Base-by-base conservation (phyloP, 2,329 filamentous ascomycete genomes). In the Phyllachora maydis region DNA sequence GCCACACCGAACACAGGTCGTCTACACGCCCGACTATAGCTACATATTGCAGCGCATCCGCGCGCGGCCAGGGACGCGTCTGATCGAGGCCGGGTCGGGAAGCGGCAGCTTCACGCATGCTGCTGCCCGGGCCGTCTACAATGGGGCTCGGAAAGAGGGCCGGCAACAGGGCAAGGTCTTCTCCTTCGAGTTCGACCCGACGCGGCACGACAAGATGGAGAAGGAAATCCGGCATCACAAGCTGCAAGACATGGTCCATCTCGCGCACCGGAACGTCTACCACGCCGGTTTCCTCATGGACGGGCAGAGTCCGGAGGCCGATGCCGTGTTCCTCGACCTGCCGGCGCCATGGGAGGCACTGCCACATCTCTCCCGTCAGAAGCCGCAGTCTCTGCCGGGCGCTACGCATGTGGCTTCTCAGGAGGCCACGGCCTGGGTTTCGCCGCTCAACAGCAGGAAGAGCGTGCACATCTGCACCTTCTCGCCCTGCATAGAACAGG, bases 401-500 rank as follows among this genome's bases (percentile, higher is more conserved):
- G n/a, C n/a, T n/a, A n/a, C n/a, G n/a, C n/a, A n/a, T n/a, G n/a
- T n/a, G n/a, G n/a, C n/a, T n/a, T n/a, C n/a, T n/a, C 52, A 44
- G 12, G 45, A 36, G 34, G 54, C 50, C 3, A 36, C 22, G 22
- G 32, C 29, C 19, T 69, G 61, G 52, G 41, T 59, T 10, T 71
- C 65, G 1, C 59, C 65, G 1, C 57, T 95, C 8, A 72, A 88
- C 34, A 69, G 78, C 0, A 58, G 60, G n/a, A 60, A 65, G 19
- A 62, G 74, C 4, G 66, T 73, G 2, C 63, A 88, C 40, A 63
- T 98, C 26, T 98, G 88, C 53, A 90, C 82, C 1, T 98, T 98
- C 50, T 90, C 77, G 2, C 88, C 88, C 0, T 98, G 88, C 47
- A 90, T 98, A 33, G 88, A 98, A 49, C 88, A 98, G 52, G 85